Evolutionary conservation across 768 basidiomycete genomes (phyloP).

Genomic region (Pleurotus platypus): DNA sequence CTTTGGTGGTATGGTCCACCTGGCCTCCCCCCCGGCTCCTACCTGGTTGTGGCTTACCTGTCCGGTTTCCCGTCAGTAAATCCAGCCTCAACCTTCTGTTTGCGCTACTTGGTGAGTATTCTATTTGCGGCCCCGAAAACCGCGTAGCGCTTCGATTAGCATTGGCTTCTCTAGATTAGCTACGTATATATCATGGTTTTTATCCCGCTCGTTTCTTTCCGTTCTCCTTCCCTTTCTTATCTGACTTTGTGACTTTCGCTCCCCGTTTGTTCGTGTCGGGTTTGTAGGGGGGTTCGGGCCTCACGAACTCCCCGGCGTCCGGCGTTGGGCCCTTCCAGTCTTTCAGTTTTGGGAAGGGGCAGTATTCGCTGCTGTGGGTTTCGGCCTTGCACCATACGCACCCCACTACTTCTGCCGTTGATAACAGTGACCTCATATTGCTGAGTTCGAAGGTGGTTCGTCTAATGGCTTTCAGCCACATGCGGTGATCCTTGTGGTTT

Average conservation of each 20-base stretch:
- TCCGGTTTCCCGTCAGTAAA: too few species aligned
- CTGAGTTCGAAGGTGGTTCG: neutral
- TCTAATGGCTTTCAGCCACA: neutral
- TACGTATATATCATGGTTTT: too few species aligned
- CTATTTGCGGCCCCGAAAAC: too few species aligned
- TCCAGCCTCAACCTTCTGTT: too few species aligned
- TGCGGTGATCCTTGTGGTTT: neutral
- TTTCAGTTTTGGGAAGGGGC: neutral
- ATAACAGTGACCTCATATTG: neutral
- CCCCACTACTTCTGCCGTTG: neutral
- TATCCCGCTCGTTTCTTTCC: too few species aligned
- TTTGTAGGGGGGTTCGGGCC: neutral
- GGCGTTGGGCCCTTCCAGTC: neutral
- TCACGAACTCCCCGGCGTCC: neutral
- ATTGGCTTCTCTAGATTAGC: too few species aligned
- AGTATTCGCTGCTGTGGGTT: neutral
- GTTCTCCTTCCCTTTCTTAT: neutral
- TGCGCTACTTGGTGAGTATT: too few species aligned
- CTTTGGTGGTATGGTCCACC: too few species aligned
- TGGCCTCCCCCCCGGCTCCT: too few species aligned
- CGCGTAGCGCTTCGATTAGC: too few species aligned
- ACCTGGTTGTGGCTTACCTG: too few species aligned
- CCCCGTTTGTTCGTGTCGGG: neutral
- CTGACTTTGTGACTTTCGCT: neutral
- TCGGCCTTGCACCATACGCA: conserved; percentile 4